Evolutionary conservation across 1,139 yeast genomes (phyloP), one percentile per base, ranked within the genome.

Genomic region (Candida anutae): DNA sequence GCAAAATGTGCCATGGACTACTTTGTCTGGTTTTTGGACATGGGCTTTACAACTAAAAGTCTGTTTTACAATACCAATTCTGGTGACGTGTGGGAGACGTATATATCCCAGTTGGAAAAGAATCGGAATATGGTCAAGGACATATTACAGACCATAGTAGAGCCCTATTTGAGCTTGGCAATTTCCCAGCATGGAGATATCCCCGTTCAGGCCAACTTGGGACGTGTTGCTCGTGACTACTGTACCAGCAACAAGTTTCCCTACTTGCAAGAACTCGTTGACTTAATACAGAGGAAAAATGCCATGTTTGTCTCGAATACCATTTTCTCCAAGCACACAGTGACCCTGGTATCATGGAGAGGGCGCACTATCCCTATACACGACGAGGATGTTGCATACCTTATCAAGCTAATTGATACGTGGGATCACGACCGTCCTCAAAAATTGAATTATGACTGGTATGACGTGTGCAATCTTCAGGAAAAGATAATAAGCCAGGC

Each of bases 351-450:
- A 25, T 46, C 58, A 21, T 88, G 95, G 95, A 69, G 93, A 48
- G 60, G 68, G 24, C 85, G 82, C 52, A 58, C 62, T n/a, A 95
- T 95, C 1, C 46, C 46, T 6, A 63, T 88, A 19, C 61, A 65
- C 38, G 83, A 83, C 40, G 81, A 83, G 28, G 90, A 84, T 37
- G 63, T 85, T 25, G 82, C 93, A 0, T 69, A 70, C 42, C 64
- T 68, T 16, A 62, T 80, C 26, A 58, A 67, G 57, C 50, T 67
- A 19, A 56, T 59, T 37, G 60, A 60, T 28, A 55, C 53, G 13
- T n/a, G n/a, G n/a, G n/a, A 74, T 69, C 37, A 64, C 74, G 39
- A 64, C n/a, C n/a, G n/a, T n/a, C n/a, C n/a, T n/a, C n/a, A n/a
- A n/a, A 60, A 13, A 14, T 24, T 28, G 39, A 52, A 68, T 32